These are phyloP conservation scores for Stipa capillata DNA, from an alignment of 176 grass and related monocot genomes.

Conservation along the genomic window DNA sequence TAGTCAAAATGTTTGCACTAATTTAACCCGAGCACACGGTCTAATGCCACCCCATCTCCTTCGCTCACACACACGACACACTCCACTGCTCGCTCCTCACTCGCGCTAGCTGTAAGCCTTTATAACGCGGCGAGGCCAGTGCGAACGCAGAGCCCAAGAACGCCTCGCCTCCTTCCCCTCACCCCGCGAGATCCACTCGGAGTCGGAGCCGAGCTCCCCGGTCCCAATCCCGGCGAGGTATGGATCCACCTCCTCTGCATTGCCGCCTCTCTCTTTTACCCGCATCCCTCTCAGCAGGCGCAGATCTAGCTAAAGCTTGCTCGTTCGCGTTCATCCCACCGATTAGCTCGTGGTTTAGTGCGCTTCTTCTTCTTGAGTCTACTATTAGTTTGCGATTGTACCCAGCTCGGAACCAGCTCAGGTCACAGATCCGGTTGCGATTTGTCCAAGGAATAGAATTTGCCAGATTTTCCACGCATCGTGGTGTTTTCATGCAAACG, in stretches of 20 bases:
- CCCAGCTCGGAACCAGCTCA: conserved; percentile 4
- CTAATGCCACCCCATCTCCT: background rate
- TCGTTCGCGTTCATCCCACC: no score
- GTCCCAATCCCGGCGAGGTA: conserved; percentile 26
- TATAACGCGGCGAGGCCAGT: conserved; percentile 34
- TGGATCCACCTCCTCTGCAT: conserved; percentile 16
- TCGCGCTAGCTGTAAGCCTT: conserved; percentile 24
- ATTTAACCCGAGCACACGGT: conserved; percentile 7
- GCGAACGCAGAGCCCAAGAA: background rate
- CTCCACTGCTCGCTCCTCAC: background rate
- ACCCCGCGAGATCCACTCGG: conserved; percentile 23
- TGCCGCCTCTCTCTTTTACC: background rate
- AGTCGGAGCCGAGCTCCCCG: background rate
- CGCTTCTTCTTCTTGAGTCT: background rate
- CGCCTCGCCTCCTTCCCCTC: background rate
- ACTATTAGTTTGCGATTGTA: background rate
- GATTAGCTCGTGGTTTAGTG: background rate
- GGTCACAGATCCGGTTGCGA: conserved; percentile 18
- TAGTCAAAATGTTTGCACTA: conserved; percentile 4
- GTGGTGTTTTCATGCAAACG: background rate
- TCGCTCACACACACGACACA: background rate
- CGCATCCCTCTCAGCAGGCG: background rate
- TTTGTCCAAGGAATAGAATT: background rate
- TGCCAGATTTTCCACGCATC: background rate
- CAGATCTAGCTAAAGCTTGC: conserved; percentile 23